Evolutionary conservation across 208 protist genomes (phyloP), one percentile per base, ranked within the genome.

Genomic region (Angomonas ambiguus): DNA sequence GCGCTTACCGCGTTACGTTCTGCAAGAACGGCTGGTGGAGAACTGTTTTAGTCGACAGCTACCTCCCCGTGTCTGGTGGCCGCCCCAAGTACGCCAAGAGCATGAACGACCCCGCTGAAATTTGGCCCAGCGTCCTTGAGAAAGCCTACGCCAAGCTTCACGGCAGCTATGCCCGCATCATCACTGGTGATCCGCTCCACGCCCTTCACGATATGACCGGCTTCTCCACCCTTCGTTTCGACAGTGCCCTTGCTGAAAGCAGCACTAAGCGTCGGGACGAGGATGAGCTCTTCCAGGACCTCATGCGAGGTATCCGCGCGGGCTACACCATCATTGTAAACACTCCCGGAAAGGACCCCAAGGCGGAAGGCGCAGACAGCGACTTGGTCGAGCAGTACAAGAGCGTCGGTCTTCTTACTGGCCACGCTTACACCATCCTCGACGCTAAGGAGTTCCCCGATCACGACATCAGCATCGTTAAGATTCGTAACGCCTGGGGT

Each of bases 111-210:
- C 65, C 70, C 42, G 72, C 77, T 61, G 85, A 92, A 72, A 35
- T 93, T 53, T 93, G 89, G 89, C 67, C 89, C 34, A 68, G 66
- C 20, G 48, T 95, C 27, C 51, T 92, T 48, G 78, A 93, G 69
- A 94, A 94, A 69, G 88, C 82, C 1, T 95, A 87, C 45, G 87
- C 87, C 0, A 93, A 92, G 66, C 1, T 92, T 6, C 62, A 20
- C 49, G 89, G 84, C 59, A 76, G 74, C 56, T 94, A 92, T 67
- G 72, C 61, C 10, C 74, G 62, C 49, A 88, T 94, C 69, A 38
- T 74, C 53, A 65, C 71, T 41, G 88, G 88, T 27, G 81, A 94
- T 53, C 81, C 80, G 18, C 62, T 86, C 20, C 57, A 74, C 33
- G 85, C 88, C 10, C 59, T 94, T 42, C 72, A 71, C 24, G 80